phyloP scores from a whole-genome alignment of 441 rosid species.

The Breynia disticha region DNA sequence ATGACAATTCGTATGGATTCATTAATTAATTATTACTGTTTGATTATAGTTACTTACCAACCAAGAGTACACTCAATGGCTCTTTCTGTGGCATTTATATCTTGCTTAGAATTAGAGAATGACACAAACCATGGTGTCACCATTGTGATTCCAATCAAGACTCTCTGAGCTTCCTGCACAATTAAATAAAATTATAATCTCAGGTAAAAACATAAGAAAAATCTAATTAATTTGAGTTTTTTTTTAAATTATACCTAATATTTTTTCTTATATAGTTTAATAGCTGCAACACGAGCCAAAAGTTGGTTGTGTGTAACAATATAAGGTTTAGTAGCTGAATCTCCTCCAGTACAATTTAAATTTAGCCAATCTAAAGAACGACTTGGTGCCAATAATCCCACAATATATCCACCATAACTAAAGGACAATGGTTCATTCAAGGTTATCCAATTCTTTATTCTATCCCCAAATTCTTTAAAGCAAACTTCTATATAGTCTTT shows the following conservation, averaged over 20 bases:
- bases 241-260: constrained; percentile 33
- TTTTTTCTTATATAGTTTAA: constrained; percentile 29
- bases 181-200: background rate
- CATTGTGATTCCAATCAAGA: constrained; percentile 44
- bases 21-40: too few relatives aligned
- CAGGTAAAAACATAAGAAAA: too few relatives aligned
- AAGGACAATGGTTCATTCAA: constrained; percentile 46
- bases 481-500: too few relatives aligned
- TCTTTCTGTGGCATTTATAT: too few relatives aligned
- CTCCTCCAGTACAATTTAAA: constrained; percentile 32
- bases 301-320: constrained; percentile 36
- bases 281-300: constrained; percentile 63
- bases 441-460: constrained; percentile 75
- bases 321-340: constrained; percentile 57
- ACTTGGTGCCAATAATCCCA: constrained; percentile 29
- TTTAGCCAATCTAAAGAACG: constrained; percentile 38
- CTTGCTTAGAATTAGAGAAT: too few relatives aligned
- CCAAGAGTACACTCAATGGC: constrained; percentile 47
- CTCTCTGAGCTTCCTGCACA: constrained; percentile 29
- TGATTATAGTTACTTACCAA: too few relatives aligned
- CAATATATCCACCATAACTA: constrained; percentile 25
- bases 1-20: too few relatives aligned
- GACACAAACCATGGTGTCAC: constrained; percentile 45
- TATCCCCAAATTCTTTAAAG: too few relatives aligned
- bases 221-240: background rate